Base-by-base conservation (phyloP, 352 stramenopile genomes). In the Pseudoperonospora humuli region DNA sequence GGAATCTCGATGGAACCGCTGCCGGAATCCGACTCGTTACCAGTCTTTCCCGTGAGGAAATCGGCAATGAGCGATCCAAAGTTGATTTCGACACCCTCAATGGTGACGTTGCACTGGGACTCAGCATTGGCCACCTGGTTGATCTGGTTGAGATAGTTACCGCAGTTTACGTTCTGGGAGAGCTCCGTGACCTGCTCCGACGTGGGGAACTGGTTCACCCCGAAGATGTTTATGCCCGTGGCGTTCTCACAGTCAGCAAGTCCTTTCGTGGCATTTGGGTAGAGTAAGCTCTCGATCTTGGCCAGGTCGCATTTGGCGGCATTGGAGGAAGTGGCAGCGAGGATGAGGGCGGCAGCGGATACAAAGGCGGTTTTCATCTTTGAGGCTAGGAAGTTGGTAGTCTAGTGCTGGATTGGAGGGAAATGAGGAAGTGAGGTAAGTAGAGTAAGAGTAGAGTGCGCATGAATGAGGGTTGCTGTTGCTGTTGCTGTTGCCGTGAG, bases 1-100 rank as follows among this genome's bases (percentile, higher is more conserved):
- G 20, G 20, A 7, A 41, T 8, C 13, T 29, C 20, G 11, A 39
- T 20, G 2, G 61, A 64, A 7, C 47, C 58, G 37, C 53, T 75
- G 24, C 1, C 43, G 1, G 55, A 60, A 29, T 56, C 55, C 5
- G 57, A 61, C 46, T 82, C 61, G 50, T 86, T 86, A 31, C 70
- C 67, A 1, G 64, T 83, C 42, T 79, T 70, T 18, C 74, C 74
- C 10, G 53, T 61, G 8, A 84, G 55, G 27, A 84, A 58, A 5
- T 57, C 40, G 25, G 58, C 62, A 34, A 86, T 61, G 28, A 86
- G 56, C 7, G 33, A 26, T n/a, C 64, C 62, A 36, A 75, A 83
- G 33, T 54, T 61, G 20, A 74, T 58, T 2, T 45, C 38, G 1
- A 54, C 54, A 13, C 54, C 67, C 27, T 58, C 57, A 19, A 84